Evolutionary conservation across 768 basidiomycete species (phyloP).

Genomic region (Termitomyces sp.): DNA sequence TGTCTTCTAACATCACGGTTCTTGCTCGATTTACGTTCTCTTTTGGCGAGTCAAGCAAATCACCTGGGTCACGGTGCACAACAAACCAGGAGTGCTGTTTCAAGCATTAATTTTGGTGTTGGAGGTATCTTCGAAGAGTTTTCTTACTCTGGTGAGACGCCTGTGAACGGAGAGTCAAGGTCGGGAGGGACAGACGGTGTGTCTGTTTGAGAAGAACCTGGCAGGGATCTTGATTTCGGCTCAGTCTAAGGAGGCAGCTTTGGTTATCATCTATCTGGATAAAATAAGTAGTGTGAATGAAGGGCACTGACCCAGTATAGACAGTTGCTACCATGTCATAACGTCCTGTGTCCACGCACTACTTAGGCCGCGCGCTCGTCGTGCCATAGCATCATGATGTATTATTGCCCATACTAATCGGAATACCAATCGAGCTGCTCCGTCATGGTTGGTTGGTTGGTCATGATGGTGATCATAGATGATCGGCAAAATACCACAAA

Average conservation of each 20-base stretch:
- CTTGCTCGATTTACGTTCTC: slow-evolving; percentile 9
- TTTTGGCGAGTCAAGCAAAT: not conserved
- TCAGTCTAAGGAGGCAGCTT: not conserved
- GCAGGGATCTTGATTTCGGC: not conserved
- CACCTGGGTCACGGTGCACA: not conserved
- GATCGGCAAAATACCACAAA: too few species aligned
- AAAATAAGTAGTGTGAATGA: too few species aligned
- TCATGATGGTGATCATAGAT: too few species aligned
- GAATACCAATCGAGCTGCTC: too few species aligned
- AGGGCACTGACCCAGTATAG: too few species aligned
- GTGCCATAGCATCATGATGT: too few species aligned
- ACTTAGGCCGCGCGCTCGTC: too few species aligned
- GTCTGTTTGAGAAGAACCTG: not conserved
- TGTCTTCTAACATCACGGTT: slow-evolving; percentile 15
- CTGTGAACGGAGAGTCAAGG: not conserved
- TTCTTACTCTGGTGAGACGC: not conserved
- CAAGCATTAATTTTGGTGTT: slow-evolving; percentile 6
- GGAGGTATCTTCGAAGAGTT: slow-evolving; percentile 7
- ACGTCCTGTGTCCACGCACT: too few species aligned
- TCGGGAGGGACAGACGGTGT: not conserved
- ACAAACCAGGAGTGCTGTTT: not conserved
- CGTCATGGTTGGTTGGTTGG: too few species aligned
- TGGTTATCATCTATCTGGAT: too few species aligned
- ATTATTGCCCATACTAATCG: too few species aligned
- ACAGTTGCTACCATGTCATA: too few species aligned